A percentile compares a stretch with the other conserved stretches of the same genome.
Conservation (phyloP, 495 filamentous ascomycete genomes). For the Oleoguttula mirabilis region DNA sequence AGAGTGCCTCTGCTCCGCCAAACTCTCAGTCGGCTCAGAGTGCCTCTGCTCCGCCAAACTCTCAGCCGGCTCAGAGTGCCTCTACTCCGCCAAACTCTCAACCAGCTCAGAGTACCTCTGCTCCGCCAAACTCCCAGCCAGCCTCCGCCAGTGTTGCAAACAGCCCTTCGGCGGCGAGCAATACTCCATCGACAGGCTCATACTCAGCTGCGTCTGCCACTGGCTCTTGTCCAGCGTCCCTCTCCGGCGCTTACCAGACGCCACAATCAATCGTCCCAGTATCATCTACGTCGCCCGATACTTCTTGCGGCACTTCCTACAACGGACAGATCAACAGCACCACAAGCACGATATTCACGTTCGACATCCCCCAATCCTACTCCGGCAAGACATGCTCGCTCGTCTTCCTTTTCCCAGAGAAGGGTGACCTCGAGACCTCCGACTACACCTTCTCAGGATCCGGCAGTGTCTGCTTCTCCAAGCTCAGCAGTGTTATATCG, state of each 20-base stretch:
- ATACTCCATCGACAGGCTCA: no score
- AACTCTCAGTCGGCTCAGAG: no score
- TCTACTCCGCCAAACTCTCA: no score
- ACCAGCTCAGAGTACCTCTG: no score
- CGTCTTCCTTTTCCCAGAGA: conserved; percentile 52
- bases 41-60: no score
- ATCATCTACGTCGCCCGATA: conserved; percentile 40
- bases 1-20: no score
- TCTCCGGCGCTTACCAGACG: conserved; percentile 42
- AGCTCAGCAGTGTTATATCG: conserved; percentile 14
- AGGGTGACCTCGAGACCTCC: conserved; percentile 41
- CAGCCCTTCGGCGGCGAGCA: no score
- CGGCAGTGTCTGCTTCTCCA: conserved; percentile 21
- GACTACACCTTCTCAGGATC: conserved; percentile 45
- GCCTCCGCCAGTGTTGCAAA: no score
- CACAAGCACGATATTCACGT: conserved; percentile 55
- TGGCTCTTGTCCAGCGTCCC: conserved; percentile 40
- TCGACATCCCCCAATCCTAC: conserved; percentile 46
- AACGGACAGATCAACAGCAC: conserved; percentile 44
- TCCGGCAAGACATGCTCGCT: conserved; percentile 50
- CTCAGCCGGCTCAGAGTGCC: no score
- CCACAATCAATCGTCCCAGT: conserved; percentile 58
- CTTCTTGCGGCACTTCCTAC: conserved; percentile 40
- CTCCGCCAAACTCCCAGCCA: no score
- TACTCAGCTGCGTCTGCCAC: no score